These are phyloP conservation scores for Phalaenopsis aphrodite DNA, from an alignment of 106 monocot species.

Conservation along the genomic window DNA sequence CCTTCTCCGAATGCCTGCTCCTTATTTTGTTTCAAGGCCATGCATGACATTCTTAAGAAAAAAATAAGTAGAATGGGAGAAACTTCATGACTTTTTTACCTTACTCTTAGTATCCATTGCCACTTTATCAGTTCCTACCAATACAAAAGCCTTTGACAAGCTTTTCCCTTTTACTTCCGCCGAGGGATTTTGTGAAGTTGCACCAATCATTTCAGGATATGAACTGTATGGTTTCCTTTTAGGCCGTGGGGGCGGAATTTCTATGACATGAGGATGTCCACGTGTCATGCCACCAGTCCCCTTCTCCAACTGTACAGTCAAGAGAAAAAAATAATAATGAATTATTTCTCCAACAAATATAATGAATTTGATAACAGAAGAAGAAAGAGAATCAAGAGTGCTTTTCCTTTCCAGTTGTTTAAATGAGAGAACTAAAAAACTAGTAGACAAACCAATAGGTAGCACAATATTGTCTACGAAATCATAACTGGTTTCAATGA, in stretches of 20 bases:
- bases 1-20: constrained; percentile 26
- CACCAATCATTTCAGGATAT: constrained; percentile 34
- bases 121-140: constrained; percentile 9
- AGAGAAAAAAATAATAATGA: background rate
- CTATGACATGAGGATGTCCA: constrained; percentile 45
- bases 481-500: background rate
- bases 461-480: background rate
- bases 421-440: background rate
- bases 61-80: background rate
- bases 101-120: constrained; percentile 1
- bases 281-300: constrained; percentile 53
- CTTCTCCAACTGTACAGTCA: constrained; percentile 44
- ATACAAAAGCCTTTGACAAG: constrained; percentile 9
- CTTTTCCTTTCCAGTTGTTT: background rate
- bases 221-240: constrained; percentile 54
- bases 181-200: constrained; percentile 9
- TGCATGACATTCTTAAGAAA: background rate
- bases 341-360: background rate
- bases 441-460: background rate
- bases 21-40: constrained; percentile 3
- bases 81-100: background rate
- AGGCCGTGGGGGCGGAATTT: constrained; percentile 70
- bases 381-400: background rate
- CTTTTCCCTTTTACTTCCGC: constrained; percentile 21
- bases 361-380: background rate